phyloP scores from a whole-genome alignment of 768 basidiomycete species.

The Xerocomellus dryophilus region DNA sequence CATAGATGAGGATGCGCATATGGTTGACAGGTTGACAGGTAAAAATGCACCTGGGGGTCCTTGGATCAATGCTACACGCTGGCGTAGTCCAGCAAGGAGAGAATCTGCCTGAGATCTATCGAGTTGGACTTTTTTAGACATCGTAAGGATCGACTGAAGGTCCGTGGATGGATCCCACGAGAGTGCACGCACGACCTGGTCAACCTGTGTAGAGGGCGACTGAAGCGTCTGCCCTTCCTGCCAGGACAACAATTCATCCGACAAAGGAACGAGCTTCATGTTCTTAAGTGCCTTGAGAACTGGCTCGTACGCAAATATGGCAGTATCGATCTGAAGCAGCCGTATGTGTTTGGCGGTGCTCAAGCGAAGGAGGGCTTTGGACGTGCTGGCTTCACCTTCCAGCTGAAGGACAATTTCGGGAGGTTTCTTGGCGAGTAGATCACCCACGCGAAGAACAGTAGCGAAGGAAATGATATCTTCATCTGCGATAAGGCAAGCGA shows the following conservation, averaged over 20 bases:
- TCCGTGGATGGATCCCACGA: constrained; percentile 35
- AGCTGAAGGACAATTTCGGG: constrained; percentile 57
- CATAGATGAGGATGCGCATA: neutral
- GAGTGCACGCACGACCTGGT: constrained; percentile 29
- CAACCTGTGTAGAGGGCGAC: constrained; percentile 1
- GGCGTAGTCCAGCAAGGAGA: constrained; percentile 52
- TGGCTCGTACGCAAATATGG: constrained; percentile 62
- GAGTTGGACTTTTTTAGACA: constrained; percentile 41
- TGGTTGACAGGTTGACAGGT: neutral
- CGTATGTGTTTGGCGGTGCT: constrained; percentile 35
- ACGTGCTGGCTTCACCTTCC: constrained; percentile 41
- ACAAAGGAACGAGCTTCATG: constrained; percentile 45
- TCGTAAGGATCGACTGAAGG: constrained; percentile 37
- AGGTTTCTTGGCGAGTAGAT: constrained; percentile 43
- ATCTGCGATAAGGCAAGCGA: constrained; percentile 52
- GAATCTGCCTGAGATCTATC: constrained; percentile 50
- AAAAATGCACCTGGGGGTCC: constrained; percentile 60
- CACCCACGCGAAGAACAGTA: constrained; percentile 53
- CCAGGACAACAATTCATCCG: constrained; percentile 57
- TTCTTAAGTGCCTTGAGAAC: constrained; percentile 57
- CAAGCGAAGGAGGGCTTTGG: constrained; percentile 41
- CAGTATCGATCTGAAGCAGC: constrained; percentile 60
- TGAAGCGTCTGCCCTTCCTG: constrained; percentile 25
- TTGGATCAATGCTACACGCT: constrained; percentile 61
- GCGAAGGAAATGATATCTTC: constrained; percentile 51